Evolutionary conservation across 2,329 filamentous ascomycete genomes (phyloP).

Genomic region (Microascus cirrosus): DNA sequence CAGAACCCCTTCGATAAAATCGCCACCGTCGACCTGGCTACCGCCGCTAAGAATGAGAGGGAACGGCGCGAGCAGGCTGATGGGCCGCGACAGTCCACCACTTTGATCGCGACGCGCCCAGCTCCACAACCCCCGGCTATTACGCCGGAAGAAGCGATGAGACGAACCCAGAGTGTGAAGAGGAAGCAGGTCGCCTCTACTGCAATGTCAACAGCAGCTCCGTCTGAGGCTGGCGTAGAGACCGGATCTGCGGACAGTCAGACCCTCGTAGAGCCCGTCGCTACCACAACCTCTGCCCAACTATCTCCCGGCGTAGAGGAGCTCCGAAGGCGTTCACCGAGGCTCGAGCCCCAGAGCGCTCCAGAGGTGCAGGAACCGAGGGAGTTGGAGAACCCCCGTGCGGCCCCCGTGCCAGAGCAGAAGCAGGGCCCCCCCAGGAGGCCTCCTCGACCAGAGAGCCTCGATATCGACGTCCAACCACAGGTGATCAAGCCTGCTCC

Average conservation of each 20-base stretch:
- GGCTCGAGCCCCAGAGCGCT: slow-evolving; percentile 17
- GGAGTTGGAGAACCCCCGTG: background rate
- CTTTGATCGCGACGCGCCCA: slow-evolving; percentile 20
- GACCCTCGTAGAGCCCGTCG: slow-evolving; percentile 11
- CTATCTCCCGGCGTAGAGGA: slow-evolving; percentile 39
- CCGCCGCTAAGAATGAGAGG: slow-evolving; percentile 33
- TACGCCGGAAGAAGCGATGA: slow-evolving; percentile 19
- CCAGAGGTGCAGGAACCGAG: background rate
- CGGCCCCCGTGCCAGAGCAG: background rate
- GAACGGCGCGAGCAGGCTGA: slow-evolving; percentile 25
- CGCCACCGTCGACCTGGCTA: slow-evolving; percentile 36
- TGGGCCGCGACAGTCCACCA: slow-evolving; percentile 15
- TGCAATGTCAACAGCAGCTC: background rate
- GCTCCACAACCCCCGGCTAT: slow-evolving; percentile 23
- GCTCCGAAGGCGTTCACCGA: slow-evolving; percentile 39
- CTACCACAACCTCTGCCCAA: slow-evolving; percentile 33
- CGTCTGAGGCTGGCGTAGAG: background rate
- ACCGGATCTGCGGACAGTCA: background rate
- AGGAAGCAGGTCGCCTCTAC: slow-evolving; percentile 21
- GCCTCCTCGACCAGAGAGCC: slow-evolving; percentile 1
- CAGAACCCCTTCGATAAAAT: slow-evolving; percentile 31
- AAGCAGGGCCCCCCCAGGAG: background rate
- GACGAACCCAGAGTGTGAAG: slow-evolving; percentile 22
- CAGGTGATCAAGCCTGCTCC: background rate
- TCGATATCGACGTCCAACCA: background rate